Base-by-base conservation (phyloP, 2,329 filamentous ascomycete species). In the Neurospora sp. region DNA sequence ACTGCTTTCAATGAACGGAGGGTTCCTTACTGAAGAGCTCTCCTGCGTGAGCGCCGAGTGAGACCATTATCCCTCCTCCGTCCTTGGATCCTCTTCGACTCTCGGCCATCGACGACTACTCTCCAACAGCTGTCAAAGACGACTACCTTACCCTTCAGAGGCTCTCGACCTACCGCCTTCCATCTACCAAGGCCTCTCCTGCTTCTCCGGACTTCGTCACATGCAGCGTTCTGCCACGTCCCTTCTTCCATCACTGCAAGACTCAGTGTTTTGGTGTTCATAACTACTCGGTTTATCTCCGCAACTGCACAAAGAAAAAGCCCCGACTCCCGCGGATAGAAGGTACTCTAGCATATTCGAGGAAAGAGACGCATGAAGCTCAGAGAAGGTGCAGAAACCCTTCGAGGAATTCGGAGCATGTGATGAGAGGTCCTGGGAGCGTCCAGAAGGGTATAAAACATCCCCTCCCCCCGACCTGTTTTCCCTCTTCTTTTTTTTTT, bases 161-260 rank as follows among this genome's bases (percentile, higher is more conserved):
- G 1, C 40, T n/a, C 8, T n/a, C 40, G 17, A 0, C 1, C 40
- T n/a, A 43, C 40, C 40, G 0, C 40, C 40, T 10, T n/a, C 40
- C 3, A 2, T n/a, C 17, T 2, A n/a, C 40, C 17, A 2, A n/a
- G 17, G 17, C 3, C 17, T 3, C 40, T n/a, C 40, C 8, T 41
- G 3, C 8, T n/a, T n/a, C 6, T 41, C 40, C 0, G 1, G 3
- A 8, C 40, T 8, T 3, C 6, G 2, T 43, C 17, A n/a, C 40
- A n/a, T 0, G 1, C 40, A 10, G 1, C 4, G 3, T 10, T 2
- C 17, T 4, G 1, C 17, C 40, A 10, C 1, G 40, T n/a, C 40
- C 40, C 40, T 43, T 5, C 40, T 43, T 28, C 23, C 2, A 23
- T 23, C 2, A 23, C 23, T 23, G 2, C 23, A 23, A 23, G 23